These are phyloP conservation scores for Warburgia ugandensis DNA, from an alignment of 164 flowering plant species.

Conservation along the genomic window DNA sequence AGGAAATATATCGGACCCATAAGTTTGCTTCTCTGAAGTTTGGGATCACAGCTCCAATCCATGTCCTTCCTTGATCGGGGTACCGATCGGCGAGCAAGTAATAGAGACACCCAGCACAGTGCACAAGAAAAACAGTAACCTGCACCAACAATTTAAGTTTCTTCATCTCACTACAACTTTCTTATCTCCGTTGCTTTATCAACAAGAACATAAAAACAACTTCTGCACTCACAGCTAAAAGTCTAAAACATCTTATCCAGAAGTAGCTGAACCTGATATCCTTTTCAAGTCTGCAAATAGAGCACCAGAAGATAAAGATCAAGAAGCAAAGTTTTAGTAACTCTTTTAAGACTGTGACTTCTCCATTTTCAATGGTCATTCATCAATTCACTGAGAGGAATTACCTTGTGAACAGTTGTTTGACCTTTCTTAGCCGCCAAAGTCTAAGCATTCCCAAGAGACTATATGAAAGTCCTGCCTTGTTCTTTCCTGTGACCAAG, in stretches of 20 bases:
- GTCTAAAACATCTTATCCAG: slow-evolving; percentile 73
- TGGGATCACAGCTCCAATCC: slow-evolving; percentile 67
- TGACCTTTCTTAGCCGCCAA: slow-evolving; percentile 78
- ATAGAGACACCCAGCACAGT: slow-evolving; percentile 87
- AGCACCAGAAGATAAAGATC: background rate
- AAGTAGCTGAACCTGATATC: slow-evolving; percentile 88
- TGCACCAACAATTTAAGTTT: slow-evolving; percentile 17
- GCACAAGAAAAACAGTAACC: slow-evolving; percentile 77
- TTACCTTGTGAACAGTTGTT: slow-evolving; percentile 80
- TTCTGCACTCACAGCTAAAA: slow-evolving; percentile 49
- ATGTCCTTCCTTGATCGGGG: slow-evolving; percentile 67
- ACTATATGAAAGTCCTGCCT: slow-evolving; percentile 38
- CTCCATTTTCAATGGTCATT: background rate
- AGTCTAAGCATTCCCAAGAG: slow-evolving; percentile 67
- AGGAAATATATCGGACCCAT: slow-evolving; percentile 58
- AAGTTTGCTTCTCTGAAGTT: slow-evolving; percentile 65
- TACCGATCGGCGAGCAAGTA: slow-evolving; percentile 78
- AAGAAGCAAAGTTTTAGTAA: no score
- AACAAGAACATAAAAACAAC: background rate
- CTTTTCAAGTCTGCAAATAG: slow-evolving; percentile 85
- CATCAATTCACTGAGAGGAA: background rate
- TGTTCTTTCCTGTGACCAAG: slow-evolving; percentile 46
- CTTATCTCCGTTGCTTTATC: background rate
- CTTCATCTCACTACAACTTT: background rate
- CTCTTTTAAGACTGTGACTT: background rate